A percentile compares a stretch with the other conserved stretches of the same genome.
These are phyloP conservation scores for Hygrocybe punicea DNA, from an alignment of 768 basidiomycete genomes.

Conservation along the genomic window DNA sequence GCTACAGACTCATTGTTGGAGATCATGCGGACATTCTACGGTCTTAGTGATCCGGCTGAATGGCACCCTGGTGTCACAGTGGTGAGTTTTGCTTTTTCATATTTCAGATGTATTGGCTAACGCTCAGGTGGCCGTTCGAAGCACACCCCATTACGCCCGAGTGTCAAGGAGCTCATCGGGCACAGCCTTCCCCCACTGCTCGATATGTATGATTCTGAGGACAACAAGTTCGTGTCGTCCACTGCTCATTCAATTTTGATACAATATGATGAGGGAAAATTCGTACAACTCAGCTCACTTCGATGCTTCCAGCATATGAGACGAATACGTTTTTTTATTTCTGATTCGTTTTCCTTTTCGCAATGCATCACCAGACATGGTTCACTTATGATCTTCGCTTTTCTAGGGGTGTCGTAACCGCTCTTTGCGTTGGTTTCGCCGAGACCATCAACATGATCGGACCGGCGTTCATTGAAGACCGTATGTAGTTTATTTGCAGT, in stretches of 20 bases:
- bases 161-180: conserved; percentile 75
- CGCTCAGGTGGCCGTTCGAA: conserved; percentile 15
- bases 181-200: conserved; percentile 72
- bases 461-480: conserved; percentile 74
- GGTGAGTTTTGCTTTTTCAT: conserved; percentile 40
- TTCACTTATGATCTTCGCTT: conserved; percentile 22
- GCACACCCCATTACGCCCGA: conserved; percentile 53
- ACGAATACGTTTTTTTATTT: conserved; percentile 37
- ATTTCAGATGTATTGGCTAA: not conserved
- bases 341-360: conserved; percentile 31
- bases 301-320: conserved; percentile 63
- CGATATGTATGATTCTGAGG: conserved; percentile 90
- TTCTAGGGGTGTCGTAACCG: conserved; percentile 77
- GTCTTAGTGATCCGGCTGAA: conserved; percentile 74
- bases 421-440: conserved; percentile 82
- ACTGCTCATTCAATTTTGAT: not conserved
- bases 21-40: conserved; percentile 88
- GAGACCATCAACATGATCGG: conserved; percentile 93
- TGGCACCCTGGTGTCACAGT: conserved; percentile 74
- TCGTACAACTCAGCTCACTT: conserved; percentile 70
- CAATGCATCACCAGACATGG: conserved; percentile 6
- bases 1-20: conserved; percentile 85
- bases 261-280: conserved; percentile 48
- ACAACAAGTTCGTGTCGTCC: conserved; percentile 81
- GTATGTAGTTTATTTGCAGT: conserved; percentile 44